A percentile compares a stretch with the other conserved stretches of the same genome.
phyloP scores from a whole-genome alignment of 176 grass and related monocot genomes.

The Aegilops bicornis region DNA sequence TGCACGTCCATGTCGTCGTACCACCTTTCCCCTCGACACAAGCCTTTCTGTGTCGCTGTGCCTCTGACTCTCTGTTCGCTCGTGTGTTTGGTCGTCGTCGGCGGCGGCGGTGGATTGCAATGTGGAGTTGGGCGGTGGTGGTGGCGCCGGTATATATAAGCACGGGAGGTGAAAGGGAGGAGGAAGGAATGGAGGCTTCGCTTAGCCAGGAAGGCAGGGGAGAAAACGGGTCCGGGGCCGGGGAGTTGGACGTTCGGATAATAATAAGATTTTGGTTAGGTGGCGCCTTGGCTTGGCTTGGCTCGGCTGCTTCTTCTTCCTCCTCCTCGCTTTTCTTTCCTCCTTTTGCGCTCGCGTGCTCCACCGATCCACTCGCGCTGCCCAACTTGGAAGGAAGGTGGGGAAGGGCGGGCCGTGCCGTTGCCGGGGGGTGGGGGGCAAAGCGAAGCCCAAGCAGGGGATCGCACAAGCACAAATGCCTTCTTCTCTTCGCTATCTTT shows the following conservation, averaged over 20 bases:
- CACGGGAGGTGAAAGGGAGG: not conserved
- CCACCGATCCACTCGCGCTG: not conserved
- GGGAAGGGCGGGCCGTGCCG: not conserved
- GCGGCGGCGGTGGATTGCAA: not conserved
- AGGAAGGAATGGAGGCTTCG: not conserved
- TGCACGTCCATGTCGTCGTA: conserved; percentile 42
- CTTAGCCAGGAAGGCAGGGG: conserved; percentile 38
- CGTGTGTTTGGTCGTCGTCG: not conserved
- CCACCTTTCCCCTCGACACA: not conserved
- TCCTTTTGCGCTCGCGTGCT: conserved; percentile 24
- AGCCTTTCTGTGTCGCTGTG: not conserved
- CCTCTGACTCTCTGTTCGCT: not conserved
- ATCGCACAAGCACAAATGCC: not conserved
- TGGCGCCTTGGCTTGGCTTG: not conserved
- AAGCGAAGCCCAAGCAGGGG: not conserved
- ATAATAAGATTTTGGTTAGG: not conserved
- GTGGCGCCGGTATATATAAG: conserved; percentile 17
- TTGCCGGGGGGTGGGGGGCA: not conserved
- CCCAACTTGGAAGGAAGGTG: not conserved
- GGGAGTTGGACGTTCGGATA: not conserved
- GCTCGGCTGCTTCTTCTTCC: not conserved
- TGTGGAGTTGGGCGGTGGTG: not conserved
- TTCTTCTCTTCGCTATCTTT: not conserved
- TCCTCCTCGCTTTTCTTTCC: not conserved
- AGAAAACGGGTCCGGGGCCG: not conserved